Evolutionary conservation across 2,329 filamentous ascomycete genomes (phyloP).

Genomic region (Rachicladosporium sp.): DNA sequence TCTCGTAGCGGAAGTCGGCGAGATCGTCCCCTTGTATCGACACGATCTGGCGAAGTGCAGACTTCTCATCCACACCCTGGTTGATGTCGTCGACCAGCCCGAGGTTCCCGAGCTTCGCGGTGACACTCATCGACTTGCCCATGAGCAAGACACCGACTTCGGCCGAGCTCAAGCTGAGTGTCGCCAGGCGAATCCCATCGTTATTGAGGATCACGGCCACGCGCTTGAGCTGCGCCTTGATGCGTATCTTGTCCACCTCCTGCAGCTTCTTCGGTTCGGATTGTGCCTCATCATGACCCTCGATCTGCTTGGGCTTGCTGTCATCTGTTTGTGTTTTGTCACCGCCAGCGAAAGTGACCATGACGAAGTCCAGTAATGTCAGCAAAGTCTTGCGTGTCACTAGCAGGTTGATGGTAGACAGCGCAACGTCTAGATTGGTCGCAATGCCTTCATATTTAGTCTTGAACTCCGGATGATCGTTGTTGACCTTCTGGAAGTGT

Average conservation of each 20-base stretch:
- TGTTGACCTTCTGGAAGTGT: constrained; percentile 82
- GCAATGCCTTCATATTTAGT: constrained; percentile 85
- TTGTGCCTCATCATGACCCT: constrained; percentile 19
- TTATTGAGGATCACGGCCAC: constrained; percentile 94
- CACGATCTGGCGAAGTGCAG: constrained; percentile 71
- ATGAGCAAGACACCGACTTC: constrained; percentile 82
- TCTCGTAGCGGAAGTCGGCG: constrained; percentile 95
- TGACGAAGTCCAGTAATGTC: constrained; percentile 84
- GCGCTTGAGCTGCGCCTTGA: constrained; percentile 86
- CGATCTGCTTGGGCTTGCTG: constrained; percentile 12
- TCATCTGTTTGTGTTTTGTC: constrained; percentile 8
- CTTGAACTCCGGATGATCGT: constrained; percentile 84
- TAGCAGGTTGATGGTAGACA: constrained; percentile 92
- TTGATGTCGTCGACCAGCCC: constrained; percentile 90
- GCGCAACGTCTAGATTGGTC: constrained; percentile 77
- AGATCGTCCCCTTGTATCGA: constrained; percentile 93
- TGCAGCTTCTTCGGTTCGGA: constrained; percentile 19
- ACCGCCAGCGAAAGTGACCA: constrained; percentile 66
- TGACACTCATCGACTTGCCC: constrained; percentile 76
- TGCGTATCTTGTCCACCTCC: constrained; percentile 66
- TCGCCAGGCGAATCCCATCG: constrained; percentile 88
- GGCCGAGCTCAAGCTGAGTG: constrained; percentile 80
- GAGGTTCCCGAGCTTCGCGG: constrained; percentile 74
- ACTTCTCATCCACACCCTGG: constrained; percentile 69
- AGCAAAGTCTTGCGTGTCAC: constrained; percentile 88